phyloP scores from a whole-genome alignment of 345 rosid species.

The Capsella bursapastoris region DNA sequence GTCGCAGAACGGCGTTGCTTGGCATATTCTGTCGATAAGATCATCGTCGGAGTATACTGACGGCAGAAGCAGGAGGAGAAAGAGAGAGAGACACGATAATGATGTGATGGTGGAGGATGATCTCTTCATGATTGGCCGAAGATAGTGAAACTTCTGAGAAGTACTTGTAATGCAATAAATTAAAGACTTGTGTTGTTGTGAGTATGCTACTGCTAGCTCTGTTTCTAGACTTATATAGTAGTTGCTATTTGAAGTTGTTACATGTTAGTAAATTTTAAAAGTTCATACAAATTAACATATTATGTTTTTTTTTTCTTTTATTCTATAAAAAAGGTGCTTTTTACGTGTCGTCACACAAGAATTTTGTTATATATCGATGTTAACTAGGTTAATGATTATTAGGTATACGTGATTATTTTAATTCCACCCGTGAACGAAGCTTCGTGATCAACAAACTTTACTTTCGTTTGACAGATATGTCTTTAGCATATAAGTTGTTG shows the following conservation, averaged over 20 bases:
- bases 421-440: slow-evolving; percentile 43
- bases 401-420: slow-evolving; percentile 1
- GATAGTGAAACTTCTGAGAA: not conserved
- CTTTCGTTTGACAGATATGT: slow-evolving; percentile 10
- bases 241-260: slow-evolving; percentile 14
- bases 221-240: slow-evolving; percentile 34
- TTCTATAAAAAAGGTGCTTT: not conserved
- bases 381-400: slow-evolving; percentile 19
- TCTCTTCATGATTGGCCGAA: slow-evolving; percentile 36
- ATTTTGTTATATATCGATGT: slow-evolving; percentile 19
- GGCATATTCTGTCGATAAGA: slow-evolving; percentile 63
- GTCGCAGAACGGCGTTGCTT: slow-evolving; percentile 71
- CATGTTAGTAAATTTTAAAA: not conserved
- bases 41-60: slow-evolving; percentile 44
- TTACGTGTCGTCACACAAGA: slow-evolving; percentile 32
- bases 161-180: not conserved
- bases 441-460: slow-evolving; percentile 32
- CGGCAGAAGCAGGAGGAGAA: slow-evolving; percentile 25
- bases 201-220: slow-evolving; percentile 23
- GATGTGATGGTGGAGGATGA: slow-evolving; percentile 20
- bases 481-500: slow-evolving; percentile 7
- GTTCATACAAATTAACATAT: not conserved
- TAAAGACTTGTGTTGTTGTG: not conserved
- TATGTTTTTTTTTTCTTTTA: not conserved
- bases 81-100: slow-evolving; percentile 29